Evolutionary conservation across 2,329 filamentous ascomycete species (phyloP).

Genomic region (Hymenoscyphus repandus): DNA sequence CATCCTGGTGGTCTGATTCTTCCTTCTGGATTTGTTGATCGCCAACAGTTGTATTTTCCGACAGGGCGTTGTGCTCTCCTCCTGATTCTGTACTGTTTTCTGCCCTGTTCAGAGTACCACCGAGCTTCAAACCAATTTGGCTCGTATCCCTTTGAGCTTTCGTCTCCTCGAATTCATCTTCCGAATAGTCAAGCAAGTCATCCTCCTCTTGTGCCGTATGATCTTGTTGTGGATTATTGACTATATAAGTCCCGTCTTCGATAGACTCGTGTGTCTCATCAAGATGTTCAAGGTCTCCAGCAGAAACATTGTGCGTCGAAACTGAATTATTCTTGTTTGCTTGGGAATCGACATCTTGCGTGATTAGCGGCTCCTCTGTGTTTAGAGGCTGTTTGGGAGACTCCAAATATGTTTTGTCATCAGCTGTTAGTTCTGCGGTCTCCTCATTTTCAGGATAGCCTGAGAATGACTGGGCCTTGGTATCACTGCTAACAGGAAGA

Average conservation of each 20-base stretch:
- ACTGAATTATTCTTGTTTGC: not conserved
- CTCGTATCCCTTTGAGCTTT: constrained; percentile 10
- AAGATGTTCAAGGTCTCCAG: not conserved
- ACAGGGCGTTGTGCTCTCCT: no score
- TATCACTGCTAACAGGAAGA: not conserved
- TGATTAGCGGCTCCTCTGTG: not conserved
- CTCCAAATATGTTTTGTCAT: not conserved
- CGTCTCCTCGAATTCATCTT: constrained; percentile 33
- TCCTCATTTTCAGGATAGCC: not conserved
- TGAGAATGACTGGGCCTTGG: not conserved
- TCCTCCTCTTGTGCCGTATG: constrained; percentile 27
- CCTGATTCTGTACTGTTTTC: constrained; percentile 23
- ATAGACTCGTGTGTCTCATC: not conserved
- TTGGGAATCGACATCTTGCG: not conserved
- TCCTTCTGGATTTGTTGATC: no score
- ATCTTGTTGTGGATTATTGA: not conserved
- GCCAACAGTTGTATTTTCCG: no score
- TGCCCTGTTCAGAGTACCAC: constrained; percentile 1
- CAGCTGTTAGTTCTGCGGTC: not conserved
- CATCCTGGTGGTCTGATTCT: no score
- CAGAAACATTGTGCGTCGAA: not conserved
- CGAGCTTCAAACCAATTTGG: no score
- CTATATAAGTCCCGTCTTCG: not conserved
- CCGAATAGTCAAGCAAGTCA: constrained; percentile 45
- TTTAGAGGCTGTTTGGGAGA: not conserved